Conservation (phyloP, 495 filamentous ascomycete genomes). For the Aspergillus haitiensis region DNA sequence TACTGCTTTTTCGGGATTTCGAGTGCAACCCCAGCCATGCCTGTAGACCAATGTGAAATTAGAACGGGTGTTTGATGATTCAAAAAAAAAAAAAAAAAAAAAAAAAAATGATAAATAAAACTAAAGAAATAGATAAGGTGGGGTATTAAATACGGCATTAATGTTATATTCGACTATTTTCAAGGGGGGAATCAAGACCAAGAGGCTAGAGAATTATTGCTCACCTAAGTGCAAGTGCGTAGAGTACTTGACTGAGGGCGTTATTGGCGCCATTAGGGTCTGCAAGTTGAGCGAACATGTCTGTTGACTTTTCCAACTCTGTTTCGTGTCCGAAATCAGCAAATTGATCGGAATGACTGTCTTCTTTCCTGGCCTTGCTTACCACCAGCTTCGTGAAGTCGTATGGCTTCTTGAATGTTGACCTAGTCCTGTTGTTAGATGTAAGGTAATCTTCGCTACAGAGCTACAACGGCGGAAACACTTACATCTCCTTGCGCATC, state of each 20-base stretch:
- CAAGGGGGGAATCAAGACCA: too few relatives aligned
- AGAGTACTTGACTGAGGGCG: slow-evolving; percentile 92
- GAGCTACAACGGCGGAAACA: neutral
- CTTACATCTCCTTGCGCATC: slow-evolving; percentile 48
- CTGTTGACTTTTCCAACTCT: slow-evolving; percentile 71
- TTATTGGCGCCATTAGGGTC: slow-evolving; percentile 85
- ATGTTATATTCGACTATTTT: too few relatives aligned
- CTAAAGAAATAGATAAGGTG: too few relatives aligned
- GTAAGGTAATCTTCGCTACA: neutral
- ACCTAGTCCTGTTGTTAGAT: slow-evolving; percentile 49
- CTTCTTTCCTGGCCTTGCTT: slow-evolving; percentile 24
- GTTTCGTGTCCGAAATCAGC: slow-evolving; percentile 13
- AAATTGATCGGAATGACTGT: neutral
- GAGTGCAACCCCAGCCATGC: slow-evolving; percentile 89
- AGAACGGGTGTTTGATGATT: slow-evolving; percentile 1
- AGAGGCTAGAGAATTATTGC: slow-evolving; percentile 22
- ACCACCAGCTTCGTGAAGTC: slow-evolving; percentile 83
- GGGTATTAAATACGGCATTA: too few relatives aligned
- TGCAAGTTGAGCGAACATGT: slow-evolving; percentile 83
- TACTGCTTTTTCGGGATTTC: slow-evolving; percentile 70
- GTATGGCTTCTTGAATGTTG: slow-evolving; percentile 94
- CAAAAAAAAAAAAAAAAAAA: too few relatives aligned
- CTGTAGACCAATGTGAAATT: slow-evolving; percentile 40
- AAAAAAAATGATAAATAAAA: too few relatives aligned
- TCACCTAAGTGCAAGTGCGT: slow-evolving; percentile 88